Evolutionary conservation across 305 asterid genomes (phyloP).

Genomic region (Fraxinus dipetala): DNA sequence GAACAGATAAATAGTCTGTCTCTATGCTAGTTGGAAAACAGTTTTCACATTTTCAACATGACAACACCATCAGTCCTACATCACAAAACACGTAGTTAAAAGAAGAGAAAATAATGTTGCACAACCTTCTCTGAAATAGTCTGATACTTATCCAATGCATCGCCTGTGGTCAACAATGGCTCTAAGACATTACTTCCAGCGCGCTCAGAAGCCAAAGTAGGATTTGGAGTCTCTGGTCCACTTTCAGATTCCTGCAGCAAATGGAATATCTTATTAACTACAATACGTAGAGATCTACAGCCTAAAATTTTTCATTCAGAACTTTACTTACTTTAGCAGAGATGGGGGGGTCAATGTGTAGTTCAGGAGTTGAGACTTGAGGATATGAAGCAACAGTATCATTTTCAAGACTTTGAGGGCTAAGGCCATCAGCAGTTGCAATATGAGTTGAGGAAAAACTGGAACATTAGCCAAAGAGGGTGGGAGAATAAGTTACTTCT

Average conservation of each 20-base stretch:
- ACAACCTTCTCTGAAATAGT: constrained; percentile 82
- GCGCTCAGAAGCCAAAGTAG: constrained; percentile 59
- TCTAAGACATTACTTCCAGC: constrained; percentile 53
- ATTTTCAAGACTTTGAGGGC: constrained; percentile 50
- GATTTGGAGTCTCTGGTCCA: constrained; percentile 48
- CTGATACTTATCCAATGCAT: constrained; percentile 88
- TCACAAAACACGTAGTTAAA: not conserved
- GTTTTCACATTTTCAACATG: constrained; percentile 1
- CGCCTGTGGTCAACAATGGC: constrained; percentile 79
- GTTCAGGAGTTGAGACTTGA: constrained; percentile 52
- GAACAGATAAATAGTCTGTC: not conserved
- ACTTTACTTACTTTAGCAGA: constrained; percentile 56
- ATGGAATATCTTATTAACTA: not conserved
- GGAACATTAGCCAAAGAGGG: constrained; percentile 22
- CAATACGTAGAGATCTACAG: constrained; percentile 8
- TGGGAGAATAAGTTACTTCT: not conserved
- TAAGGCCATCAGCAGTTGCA: constrained; percentile 52
- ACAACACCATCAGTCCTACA: not conserved
- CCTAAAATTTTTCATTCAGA: constrained; percentile 6
- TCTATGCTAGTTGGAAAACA: constrained; percentile 2
- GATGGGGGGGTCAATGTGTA: constrained; percentile 48
- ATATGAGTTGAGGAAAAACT: constrained; percentile 61
- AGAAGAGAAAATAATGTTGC: not conserved
- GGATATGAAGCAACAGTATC: constrained; percentile 54
- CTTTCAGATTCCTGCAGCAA: constrained; percentile 58